Percentiles rank a stretch among this genome's conserved stretches.
These are phyloP conservation scores for Neurospora sp. DNA, from an alignment of 2,329 filamentous ascomycete genomes.

Conservation along the genomic window DNA sequence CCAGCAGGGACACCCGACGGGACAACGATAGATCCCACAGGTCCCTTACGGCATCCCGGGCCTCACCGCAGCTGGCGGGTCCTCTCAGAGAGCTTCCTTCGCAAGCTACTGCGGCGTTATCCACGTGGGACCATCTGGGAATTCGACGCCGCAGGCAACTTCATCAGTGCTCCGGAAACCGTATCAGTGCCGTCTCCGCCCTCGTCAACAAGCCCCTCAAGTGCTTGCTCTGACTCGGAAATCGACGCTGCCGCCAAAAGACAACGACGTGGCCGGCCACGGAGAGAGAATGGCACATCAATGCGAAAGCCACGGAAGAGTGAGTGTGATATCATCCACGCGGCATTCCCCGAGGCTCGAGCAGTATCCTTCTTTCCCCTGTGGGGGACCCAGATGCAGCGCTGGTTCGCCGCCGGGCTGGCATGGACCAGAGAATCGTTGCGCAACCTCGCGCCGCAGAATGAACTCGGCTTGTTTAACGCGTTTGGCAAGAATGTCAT, in stretches of 20 bases:
- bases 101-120: constrained; percentile 32
- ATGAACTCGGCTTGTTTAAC: constrained; percentile 36
- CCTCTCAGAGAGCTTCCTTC: constrained; percentile 28
- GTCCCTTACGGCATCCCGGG: constrained; percentile 18
- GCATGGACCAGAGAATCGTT: constrained; percentile 35
- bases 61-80: background rate
- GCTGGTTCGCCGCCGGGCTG: constrained; percentile 41
- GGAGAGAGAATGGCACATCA: background rate
- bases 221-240: background rate
- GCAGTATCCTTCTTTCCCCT: constrained; percentile 38
- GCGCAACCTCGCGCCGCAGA: constrained; percentile 33
- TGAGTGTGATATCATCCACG: constrained; percentile 23
- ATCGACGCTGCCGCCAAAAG: constrained; percentile 1
- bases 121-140: constrained; percentile 37
- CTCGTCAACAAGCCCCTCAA: background rate
- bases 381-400: constrained; percentile 30
- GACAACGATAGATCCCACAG: constrained; percentile 5
- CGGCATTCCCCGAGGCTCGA: constrained; percentile 32
- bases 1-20: constrained; percentile 24
- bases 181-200: background rate
- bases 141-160: constrained; percentile 28
- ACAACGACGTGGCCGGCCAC: background rate
- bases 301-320: constrained; percentile 8
- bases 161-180: constrained; percentile 7
- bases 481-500: constrained; percentile 44